phyloP scores from a whole-genome alignment of 805 yeast species.

The Candida multigemmis region DNA sequence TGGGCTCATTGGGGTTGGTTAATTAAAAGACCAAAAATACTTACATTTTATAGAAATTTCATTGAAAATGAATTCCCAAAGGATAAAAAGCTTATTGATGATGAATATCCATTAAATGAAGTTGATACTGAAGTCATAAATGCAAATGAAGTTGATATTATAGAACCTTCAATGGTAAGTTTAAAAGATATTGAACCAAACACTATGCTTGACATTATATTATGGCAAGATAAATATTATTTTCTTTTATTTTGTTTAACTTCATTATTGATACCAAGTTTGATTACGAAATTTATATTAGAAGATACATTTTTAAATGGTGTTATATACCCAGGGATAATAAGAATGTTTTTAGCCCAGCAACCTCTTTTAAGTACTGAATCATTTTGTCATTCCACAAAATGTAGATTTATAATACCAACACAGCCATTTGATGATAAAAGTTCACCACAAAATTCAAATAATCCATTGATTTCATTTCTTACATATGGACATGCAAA shows the following conservation, averaged over 20 bases:
- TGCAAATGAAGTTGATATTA: conserved; percentile 3
- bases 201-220: conserved; percentile 12
- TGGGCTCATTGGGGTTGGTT: conserved; percentile 91
- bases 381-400: conserved; percentile 64
- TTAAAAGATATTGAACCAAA: conserved; percentile 8
- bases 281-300: conserved; percentile 14
- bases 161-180: conserved; percentile 20
- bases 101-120: conserved; percentile 3
- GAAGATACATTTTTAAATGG: conserved; percentile 25
- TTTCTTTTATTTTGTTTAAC: conserved; percentile 18
- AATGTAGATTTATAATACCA: conserved; percentile 63
- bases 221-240: conserved; percentile 27
- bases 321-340: conserved; percentile 61
- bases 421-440: conserved; percentile 39
- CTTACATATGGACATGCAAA: conserved; percentile 85
- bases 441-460: conserved; percentile 65
- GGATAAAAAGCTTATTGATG: conserved; percentile 5
- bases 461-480: conserved; percentile 44
- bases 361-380: conserved; percentile 73
- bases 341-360: conserved; percentile 65
- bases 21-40: conserved; percentile 45
- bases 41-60: conserved; percentile 20
- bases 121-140: conserved; percentile 1
- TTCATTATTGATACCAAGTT: conserved; percentile 19
- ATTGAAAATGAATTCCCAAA: conserved; percentile 27